phyloP scores from a whole-genome alignment of 139 green algal species.

The Chlamydomonas eustigma region DNA sequence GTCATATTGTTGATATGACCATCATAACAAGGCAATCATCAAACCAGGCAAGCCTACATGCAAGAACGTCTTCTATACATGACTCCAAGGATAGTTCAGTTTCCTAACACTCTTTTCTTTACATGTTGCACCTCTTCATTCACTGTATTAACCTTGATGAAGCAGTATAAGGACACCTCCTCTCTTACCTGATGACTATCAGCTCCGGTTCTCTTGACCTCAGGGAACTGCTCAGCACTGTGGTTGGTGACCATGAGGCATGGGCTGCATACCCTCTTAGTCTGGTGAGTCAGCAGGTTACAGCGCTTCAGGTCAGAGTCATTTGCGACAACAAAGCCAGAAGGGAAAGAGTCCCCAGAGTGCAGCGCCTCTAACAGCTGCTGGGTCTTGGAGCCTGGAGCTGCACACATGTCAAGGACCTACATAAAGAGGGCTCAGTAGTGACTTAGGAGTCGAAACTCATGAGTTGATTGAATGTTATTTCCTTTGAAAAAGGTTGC shows the following conservation, averaged over 20 bases:
- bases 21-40: no score
- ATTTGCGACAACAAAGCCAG: conserved; percentile 93
- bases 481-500: no score
- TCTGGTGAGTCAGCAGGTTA: conserved; percentile 97
- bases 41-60: no score
- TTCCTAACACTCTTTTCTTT: no score
- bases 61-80: no score
- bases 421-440: no score
- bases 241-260: conserved; percentile 93
- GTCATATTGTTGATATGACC: no score
- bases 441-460: no score
- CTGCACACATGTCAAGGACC: conserved; percentile 97
- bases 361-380: conserved; percentile 95
- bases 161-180: background rate
- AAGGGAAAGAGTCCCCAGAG: conserved; percentile 15
- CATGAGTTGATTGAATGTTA: no score
- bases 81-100: no score
- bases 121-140: no score
- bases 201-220: background rate
- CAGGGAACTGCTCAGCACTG: conserved; percentile 81
- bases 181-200: background rate
- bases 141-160: no score
- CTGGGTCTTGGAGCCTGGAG: conserved; percentile 96
- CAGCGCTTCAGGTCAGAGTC: conserved; percentile 92
- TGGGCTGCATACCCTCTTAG: conserved; percentile 85